phyloP scores from a whole-genome alignment of 2,329 filamentous ascomycete species.

The Orbilia oligospora region DNA sequence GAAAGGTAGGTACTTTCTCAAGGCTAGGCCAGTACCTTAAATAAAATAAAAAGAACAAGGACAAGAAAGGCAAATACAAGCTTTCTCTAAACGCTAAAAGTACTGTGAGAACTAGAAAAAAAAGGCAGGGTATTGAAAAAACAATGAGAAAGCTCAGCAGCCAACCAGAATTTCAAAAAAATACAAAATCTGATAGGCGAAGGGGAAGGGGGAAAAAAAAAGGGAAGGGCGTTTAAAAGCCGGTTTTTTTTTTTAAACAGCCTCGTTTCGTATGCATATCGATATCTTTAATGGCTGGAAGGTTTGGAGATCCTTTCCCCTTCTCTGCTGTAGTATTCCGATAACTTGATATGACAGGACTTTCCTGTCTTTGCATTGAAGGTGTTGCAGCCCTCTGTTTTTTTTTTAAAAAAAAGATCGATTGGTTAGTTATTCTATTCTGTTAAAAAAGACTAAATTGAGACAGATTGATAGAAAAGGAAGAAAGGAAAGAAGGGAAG shows the following conservation, averaged over 20 bases:
- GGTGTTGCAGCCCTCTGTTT: conserved; percentile 72
- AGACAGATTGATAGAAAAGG: not conserved
- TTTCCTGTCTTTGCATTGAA: conserved; percentile 75
- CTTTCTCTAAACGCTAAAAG: conserved; percentile 22
- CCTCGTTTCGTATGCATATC: too few species aligned
- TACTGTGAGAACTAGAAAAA: not conserved
- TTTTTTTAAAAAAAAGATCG: not conserved
- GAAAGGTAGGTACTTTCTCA: too few species aligned
- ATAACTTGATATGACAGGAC: conserved; percentile 71
- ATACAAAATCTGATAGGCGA: not conserved
- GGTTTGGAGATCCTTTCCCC: conserved; percentile 69
- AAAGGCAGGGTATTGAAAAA: not conserved
- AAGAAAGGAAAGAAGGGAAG: not conserved
- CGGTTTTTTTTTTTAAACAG: too few species aligned
- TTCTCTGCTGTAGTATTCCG: conserved; percentile 68
- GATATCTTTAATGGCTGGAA: conserved; percentile 50
- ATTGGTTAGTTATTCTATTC: not conserved
- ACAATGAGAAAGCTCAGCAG: too few species aligned
- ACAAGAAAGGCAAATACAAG: not conserved
- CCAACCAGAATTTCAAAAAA: not conserved
- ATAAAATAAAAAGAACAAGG: too few species aligned
- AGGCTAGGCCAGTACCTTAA: too few species aligned
- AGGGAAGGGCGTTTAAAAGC: too few species aligned
- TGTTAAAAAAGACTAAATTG: too few species aligned
- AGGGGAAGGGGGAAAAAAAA: not conserved